These are phyloP conservation scores for Quercus bicolor DNA, from an alignment of 306 rosid genomes.

Conservation along the genomic window DNA sequence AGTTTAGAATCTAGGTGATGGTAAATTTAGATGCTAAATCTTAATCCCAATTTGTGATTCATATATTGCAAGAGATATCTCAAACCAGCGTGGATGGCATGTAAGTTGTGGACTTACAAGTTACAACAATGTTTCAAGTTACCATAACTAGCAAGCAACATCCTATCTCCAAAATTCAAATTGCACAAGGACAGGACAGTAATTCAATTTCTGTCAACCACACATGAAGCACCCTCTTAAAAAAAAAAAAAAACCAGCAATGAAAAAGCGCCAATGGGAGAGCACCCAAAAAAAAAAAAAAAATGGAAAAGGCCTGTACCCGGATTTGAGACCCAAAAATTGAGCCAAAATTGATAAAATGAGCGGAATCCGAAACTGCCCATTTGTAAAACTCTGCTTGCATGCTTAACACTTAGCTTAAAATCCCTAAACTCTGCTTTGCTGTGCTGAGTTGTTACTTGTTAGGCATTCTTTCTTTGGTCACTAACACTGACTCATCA, in stretches of 20 bases:
- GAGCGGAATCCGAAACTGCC: conserved; percentile 33
- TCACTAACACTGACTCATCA: neutral
- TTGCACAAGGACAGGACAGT: conserved; percentile 12
- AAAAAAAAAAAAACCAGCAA: conserved; percentile 1
- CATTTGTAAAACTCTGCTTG: conserved; percentile 26
- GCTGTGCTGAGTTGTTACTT: conserved; percentile 13
- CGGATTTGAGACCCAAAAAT: conserved; percentile 34
- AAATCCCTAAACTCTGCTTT: conserved; percentile 19
- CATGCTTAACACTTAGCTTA: conserved; percentile 42
- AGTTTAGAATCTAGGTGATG: neutral
- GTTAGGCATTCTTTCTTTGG: neutral
- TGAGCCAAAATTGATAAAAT: conserved; percentile 25
- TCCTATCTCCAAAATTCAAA: neutral
- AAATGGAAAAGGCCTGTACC: conserved; percentile 5
- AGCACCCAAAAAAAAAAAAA: conserved; percentile 14
- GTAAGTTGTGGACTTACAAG: neutral
- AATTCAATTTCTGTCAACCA: neutral
- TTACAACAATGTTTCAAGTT: too few species aligned
- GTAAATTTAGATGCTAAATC: neutral
- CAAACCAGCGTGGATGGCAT: neutral
- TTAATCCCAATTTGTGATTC: neutral
- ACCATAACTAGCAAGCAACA: neutral
- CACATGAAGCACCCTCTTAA: neutral
- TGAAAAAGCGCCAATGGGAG: conserved; percentile 30
- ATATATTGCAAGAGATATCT: neutral